Evolutionary conservation across 176 grass and related monocot genomes (phyloP), one percentile per base, ranked within the genome.

Genomic region (Pontederia paniculata): DNA sequence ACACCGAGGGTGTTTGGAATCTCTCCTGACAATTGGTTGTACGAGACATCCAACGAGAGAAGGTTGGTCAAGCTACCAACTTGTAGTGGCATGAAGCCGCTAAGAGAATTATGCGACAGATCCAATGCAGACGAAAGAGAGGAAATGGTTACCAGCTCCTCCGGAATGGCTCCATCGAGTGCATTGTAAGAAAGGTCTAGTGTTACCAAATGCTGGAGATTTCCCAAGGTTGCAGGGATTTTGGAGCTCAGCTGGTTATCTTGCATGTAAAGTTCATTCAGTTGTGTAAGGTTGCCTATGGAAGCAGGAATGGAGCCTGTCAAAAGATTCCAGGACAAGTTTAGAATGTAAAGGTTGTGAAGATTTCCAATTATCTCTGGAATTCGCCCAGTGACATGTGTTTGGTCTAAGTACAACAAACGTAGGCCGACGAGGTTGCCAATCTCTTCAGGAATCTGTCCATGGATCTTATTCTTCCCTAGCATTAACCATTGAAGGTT

Each of bases 221-320:
- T 62, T 16, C 73, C 73, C 53, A 76, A 7, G 6, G 48, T 61
- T 7, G 41, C 1, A 10, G 73, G 73, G 16, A 76, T 62, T n/a
- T 60, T 42, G n/a, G n/a, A n/a, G n/a, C n/a, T n/a, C n/a, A n/a
- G n/a, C n/a, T n/a, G n/a, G n/a, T n/a, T n/a, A n/a, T n/a, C n/a
- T n/a, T n/a, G n/a, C n/a, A n/a, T n/a, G n/a, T n/a, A n/a, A n/a
- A n/a, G n/a, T n/a, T n/a, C n/a, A n/a, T n/a, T n/a, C n/a, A n/a
- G n/a, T n/a, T n/a, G n/a, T 48, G 45, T 14, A 9, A 48, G 10
- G 45, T 14, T 48, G 45, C 10, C 14, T 48, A 48, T 12, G 14
- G 45, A 48, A 48, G 45, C 12, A 12, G 45, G 45, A 14, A 48
- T 48, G 4, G 12, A 14, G 45, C 45, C 45, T 48, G 45, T 14